Evolutionary conservation across 441 rosid genomes (phyloP), one percentile per base, ranked within the genome.

Genomic region (Hura crepitans): DNA sequence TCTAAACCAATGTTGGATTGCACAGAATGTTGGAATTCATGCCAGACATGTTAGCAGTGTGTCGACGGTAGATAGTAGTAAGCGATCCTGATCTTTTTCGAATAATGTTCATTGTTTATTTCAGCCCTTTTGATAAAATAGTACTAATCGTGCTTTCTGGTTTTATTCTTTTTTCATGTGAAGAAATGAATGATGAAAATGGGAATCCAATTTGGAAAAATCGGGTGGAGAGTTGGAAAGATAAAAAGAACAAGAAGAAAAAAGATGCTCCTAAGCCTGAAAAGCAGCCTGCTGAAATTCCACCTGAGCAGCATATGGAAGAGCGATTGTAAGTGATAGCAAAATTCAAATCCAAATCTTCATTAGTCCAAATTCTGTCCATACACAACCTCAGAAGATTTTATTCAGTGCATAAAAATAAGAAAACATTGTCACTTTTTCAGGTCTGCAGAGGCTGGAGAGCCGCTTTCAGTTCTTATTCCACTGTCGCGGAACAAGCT

Each of bases 171-270:
- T 46, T 27, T 80, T 23, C 80, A 69, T 72, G 25, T 79, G 75
- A 78, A 94, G 99, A 92, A 72, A 77, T 86, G 72, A 86, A 87
- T 43, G 94, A 90, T 79, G 97, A 92, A 69, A 81, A 77, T 15
- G 99, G 93, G 30, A 95, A 95, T 45, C 96, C 99, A 9, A 89
- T 95, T 51, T 95, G 99, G 99, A 95, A 92, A 89, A 92, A 90
- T 75, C 85, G 98, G 68, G 98, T 92, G 61, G 98, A 95, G 72
- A 92, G 96, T 68, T 92, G 98, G 98, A 95, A 90, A 84, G 98
- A 89, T 54, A 95, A 95, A 80, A 95, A 95, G 84, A 81, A 76
- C 77, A 89, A 89, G 86, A 94, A 90, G 87, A 91, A 82, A 66
- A 88, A 85, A 66, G 65, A 77, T 74, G 80, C 84, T 45, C 65